Evolutionary conservation across 306 rosid genomes (phyloP).

Genomic region (Citrullus mucosospermus): DNA sequence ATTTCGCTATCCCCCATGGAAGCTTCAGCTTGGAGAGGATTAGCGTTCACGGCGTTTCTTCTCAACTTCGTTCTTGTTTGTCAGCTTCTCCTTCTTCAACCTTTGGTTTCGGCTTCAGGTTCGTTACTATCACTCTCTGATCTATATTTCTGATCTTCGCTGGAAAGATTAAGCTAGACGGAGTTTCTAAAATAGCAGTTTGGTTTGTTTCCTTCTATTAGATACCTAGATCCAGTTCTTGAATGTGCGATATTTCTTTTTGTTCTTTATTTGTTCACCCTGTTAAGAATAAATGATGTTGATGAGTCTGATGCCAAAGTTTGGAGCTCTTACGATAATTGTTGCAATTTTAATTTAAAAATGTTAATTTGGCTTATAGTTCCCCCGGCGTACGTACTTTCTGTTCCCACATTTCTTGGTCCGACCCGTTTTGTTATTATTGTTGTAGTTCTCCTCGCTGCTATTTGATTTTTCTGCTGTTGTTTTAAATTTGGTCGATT

Average conservation of each 20-base stretch:
- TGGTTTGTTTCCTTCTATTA: neutral
- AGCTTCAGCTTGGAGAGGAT: slow-evolving; percentile 49
- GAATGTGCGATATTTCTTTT: neutral
- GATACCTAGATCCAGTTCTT: neutral
- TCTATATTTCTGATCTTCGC: slow-evolving; percentile 8
- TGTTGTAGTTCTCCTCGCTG: neutral
- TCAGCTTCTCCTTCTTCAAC: slow-evolving; percentile 75
- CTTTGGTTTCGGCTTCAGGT: slow-evolving; percentile 88
- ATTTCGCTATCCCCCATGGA: slow-evolving; percentile 34
- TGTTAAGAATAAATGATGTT: neutral
- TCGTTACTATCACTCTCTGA: slow-evolving; percentile 10
- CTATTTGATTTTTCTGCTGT: neutral
- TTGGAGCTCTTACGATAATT: neutral
- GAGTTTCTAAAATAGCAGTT: neutral
- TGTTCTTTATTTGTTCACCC: neutral
- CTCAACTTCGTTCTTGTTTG: slow-evolving; percentile 69
- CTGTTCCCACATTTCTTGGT: neutral
- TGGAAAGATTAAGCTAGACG: neutral
- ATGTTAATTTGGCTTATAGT: neutral
- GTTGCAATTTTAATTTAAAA: neutral
- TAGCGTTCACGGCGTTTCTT: slow-evolving; percentile 38
- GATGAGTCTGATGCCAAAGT: neutral
- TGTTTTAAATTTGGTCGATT: too few relatives aligned
- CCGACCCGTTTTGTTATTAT: neutral
- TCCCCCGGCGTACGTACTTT: neutral